phyloP scores from a whole-genome alignment of 2,329 filamentous ascomycete genomes.

The Stagonosporopsis chrysanthemi region DNA sequence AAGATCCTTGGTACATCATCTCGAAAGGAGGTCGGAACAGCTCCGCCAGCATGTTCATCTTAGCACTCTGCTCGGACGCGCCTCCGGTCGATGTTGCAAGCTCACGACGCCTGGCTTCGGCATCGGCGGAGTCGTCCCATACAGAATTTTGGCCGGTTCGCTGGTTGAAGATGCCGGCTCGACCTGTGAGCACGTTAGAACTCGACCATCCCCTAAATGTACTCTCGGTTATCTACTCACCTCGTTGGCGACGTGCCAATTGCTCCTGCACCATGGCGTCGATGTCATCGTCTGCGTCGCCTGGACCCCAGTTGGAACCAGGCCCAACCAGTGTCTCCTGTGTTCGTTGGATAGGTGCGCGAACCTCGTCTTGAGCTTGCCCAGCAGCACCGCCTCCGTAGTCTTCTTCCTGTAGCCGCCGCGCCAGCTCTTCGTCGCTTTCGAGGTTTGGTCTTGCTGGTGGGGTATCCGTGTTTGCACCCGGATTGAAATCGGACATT shows the following conservation, averaged over 20 bases:
- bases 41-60: conserved; percentile 82
- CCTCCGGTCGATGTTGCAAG: conserved; percentile 70
- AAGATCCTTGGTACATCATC: conserved; percentile 79
- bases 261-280: conserved; percentile 71
- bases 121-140: conserved; percentile 62
- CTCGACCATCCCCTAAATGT: neutral
- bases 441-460: conserved; percentile 62
- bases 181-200: conserved; percentile 41
- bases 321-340: conserved; percentile 91
- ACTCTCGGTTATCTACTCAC: conserved; percentile 28
- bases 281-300: conserved; percentile 60
- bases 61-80: conserved; percentile 69
- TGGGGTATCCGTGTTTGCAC: conserved; percentile 40
- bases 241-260: conserved; percentile 58
- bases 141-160: conserved; percentile 62
- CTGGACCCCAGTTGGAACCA: conserved; percentile 60
- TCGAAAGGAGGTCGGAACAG: conserved; percentile 93
- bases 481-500: conserved; percentile 57
- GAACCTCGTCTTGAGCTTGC: conserved; percentile 66
- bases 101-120: conserved; percentile 58
- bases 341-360: conserved; percentile 89
- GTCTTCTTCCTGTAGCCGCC: conserved; percentile 89
- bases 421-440: conserved; percentile 92
- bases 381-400: conserved; percentile 65
- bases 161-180: conserved; percentile 75